A percentile compares a stretch with the other conserved stretches of the same genome.
Conservation (phyloP, 345 rosid genomes). For the Streptanthus diversifolius region DNA sequence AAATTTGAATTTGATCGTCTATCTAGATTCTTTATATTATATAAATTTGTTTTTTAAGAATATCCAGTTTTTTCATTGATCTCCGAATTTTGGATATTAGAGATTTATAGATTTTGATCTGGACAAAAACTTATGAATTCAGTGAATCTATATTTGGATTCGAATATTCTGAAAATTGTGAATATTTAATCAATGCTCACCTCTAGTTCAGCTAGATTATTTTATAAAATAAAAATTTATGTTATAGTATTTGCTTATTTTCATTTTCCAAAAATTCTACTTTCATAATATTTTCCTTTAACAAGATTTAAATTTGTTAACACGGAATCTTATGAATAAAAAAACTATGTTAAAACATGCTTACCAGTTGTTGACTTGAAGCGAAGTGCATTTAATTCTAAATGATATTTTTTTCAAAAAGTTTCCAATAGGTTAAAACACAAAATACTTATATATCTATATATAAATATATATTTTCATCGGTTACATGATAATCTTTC, state of each 20-base stretch:
- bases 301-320: background rate
- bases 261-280: background rate
- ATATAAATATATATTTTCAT: too few species aligned
- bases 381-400: too few species aligned
- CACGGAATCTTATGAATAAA: background rate
- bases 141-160: too few species aligned
- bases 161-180: too few species aligned
- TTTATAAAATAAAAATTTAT: too few species aligned
- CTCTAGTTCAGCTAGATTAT: too few species aligned
- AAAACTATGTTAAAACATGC: background rate
- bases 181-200: too few species aligned
- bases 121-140: too few species aligned
- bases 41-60: background rate
- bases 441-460: background rate
- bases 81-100: too few species aligned
- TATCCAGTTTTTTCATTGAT: too few species aligned
- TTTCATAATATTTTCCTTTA: background rate
- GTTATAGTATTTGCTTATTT: background rate
- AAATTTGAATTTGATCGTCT: background rate
- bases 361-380: background rate
- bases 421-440: background rate
- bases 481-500: too few species aligned
- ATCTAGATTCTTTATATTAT: background rate
- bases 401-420: background rate
- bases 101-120: too few species aligned